Base-by-base conservation (phyloP, 345 rosid species). In the Populus nigra region DNA sequence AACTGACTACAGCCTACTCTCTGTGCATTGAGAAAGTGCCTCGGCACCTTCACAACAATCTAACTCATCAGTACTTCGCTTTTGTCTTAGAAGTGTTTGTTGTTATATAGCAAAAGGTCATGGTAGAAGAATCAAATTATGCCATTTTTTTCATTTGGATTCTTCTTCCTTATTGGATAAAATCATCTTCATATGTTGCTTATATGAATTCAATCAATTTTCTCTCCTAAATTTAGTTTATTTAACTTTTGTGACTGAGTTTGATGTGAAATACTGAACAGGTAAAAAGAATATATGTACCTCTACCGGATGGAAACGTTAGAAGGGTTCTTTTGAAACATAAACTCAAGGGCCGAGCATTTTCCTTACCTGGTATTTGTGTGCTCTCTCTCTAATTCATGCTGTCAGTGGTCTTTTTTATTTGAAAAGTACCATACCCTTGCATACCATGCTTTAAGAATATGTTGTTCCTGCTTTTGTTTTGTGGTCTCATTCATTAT, bases 211-310 rank as follows among this genome's bases (percentile, higher is more conserved):
- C 29, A 74, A 20, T 6, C 33, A 76, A 39, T n/a, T 38, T 77
- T 55, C 39, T 25, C 59, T 77, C 49, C 25, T 66, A 47, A 11
- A 36, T 55, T 2, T 36, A 31, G 1, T 82, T 23, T 49, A 33
- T 61, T 63, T 33, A 63, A 41, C 74, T 55, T 78, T 22, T 57
- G 69, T 67, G 49, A 69, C 73, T 67, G 18, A 61, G 53, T 47
- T 75, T 75, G 43, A 69, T 61, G 23, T 79, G 72, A 69, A 55
- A 76, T 23, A 49, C 43, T 68, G 72, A 80, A 76, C 85, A 95
- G 99, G 99, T 93, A 23, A 95, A 95, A 89, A 90, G 96, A 88
- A 95, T 95, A 79, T 93, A 95, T 77, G 84, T 95, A 68, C 98
- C 99, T 5, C 78, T 95, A 39, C 99, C 99, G 15, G 94, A 93